A percentile compares a stretch with the other conserved stretches of the same genome.
Evolutionary conservation across 2,329 filamentous ascomycete genomes (phyloP).

Genomic region (Stagonosporopsis cucurbitacearum): DNA sequence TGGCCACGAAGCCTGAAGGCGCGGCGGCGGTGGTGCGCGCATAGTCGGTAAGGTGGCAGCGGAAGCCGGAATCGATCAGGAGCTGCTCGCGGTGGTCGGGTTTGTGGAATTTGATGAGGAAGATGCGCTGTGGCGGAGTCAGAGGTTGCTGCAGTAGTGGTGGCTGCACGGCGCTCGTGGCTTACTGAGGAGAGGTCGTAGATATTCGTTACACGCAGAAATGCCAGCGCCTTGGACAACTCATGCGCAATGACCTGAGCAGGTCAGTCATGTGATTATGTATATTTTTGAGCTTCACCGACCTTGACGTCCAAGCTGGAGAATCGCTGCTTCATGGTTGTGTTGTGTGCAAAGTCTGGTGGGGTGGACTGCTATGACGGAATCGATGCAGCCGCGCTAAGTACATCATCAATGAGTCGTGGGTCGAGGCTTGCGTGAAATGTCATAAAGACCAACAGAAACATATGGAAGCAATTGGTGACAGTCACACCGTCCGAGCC

Average conservation of each 20-base stretch:
- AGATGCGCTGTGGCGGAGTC: slow-evolving; percentile 69
- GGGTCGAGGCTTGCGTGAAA: background rate
- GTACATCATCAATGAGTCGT: background rate
- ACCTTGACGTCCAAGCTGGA: slow-evolving; percentile 80
- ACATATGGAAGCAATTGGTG: background rate
- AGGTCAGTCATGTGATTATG: slow-evolving; percentile 2
- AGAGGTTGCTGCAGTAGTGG: background rate
- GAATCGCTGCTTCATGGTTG: slow-evolving; percentile 77
- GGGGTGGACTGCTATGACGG: slow-evolving; percentile 43
- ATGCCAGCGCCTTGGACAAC: slow-evolving; percentile 76
- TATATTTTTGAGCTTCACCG: slow-evolving; percentile 5
- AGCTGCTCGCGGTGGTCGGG: slow-evolving; percentile 88
- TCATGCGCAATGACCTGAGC: slow-evolving; percentile 89
- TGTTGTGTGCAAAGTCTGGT: slow-evolving; percentile 40
- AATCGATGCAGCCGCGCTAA: slow-evolving; percentile 20
- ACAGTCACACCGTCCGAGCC: background rate
- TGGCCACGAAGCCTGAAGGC: slow-evolving; percentile 83
- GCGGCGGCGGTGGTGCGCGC: slow-evolving; percentile 82
- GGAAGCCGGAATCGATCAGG: slow-evolving; percentile 92
- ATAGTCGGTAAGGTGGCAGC: slow-evolving; percentile 92
- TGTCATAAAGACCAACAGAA: background rate
- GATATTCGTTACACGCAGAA: slow-evolving; percentile 86
- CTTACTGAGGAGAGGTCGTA: slow-evolving; percentile 87
- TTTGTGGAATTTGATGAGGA: slow-evolving; percentile 93
- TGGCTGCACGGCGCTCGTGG: background rate